phyloP scores from a whole-genome alignment of 169 alveolate species.

The Eimeria sp. region DNA sequence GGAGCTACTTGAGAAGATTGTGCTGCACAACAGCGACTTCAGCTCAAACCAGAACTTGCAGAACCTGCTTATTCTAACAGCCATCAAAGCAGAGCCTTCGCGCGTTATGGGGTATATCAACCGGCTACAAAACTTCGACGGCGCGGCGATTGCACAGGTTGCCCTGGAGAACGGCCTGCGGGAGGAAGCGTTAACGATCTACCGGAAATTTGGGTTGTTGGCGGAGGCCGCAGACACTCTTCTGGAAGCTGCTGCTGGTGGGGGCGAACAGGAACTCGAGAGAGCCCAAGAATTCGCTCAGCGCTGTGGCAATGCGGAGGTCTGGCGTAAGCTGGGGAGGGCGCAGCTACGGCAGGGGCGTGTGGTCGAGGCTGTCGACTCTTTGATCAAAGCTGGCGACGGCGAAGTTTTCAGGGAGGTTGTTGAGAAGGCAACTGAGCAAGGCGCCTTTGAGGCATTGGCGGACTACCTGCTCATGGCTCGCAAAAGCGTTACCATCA shows the following conservation, averaged over 20 bases:
- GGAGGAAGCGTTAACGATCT: slow-evolving; percentile 97
- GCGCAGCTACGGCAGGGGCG: slow-evolving; percentile 95
- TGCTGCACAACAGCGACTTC: slow-evolving; percentile 98
- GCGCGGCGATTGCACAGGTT: slow-evolving; percentile 97
- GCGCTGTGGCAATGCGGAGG: slow-evolving; percentile 86
- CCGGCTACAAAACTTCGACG: slow-evolving; percentile 98
- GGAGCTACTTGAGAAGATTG: slow-evolving; percentile 97
- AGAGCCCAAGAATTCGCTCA: slow-evolving; percentile 88
- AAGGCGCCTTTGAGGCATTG: slow-evolving; percentile 91
- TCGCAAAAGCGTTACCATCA: slow-evolving; percentile 89
- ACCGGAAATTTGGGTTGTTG: slow-evolving; percentile 94
- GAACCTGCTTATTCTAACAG: slow-evolving; percentile 96
- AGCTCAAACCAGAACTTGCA: slow-evolving; percentile 97
- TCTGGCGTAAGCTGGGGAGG: slow-evolving; percentile 98
- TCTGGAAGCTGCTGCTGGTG: slow-evolving; percentile 86
- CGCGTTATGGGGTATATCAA: slow-evolving; percentile 97
- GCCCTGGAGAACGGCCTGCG: slow-evolving; percentile 94
- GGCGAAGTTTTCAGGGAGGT: slow-evolving; percentile 91
- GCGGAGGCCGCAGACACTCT: slow-evolving; percentile 98
- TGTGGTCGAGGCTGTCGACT: slow-evolving; percentile 97
- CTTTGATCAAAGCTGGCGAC: slow-evolving; percentile 97
- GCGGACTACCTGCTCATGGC: slow-evolving; percentile 96
- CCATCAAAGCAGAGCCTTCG: slow-evolving; percentile 95
- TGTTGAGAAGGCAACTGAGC: slow-evolving; percentile 82
- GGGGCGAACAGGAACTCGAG: slow-evolving; percentile 85